Percentiles rank a stretch among this genome's conserved stretches.
phyloP scores from a whole-genome alignment of 1,284 basidiomycete species.

The Leccinum pallidistipes region DNA sequence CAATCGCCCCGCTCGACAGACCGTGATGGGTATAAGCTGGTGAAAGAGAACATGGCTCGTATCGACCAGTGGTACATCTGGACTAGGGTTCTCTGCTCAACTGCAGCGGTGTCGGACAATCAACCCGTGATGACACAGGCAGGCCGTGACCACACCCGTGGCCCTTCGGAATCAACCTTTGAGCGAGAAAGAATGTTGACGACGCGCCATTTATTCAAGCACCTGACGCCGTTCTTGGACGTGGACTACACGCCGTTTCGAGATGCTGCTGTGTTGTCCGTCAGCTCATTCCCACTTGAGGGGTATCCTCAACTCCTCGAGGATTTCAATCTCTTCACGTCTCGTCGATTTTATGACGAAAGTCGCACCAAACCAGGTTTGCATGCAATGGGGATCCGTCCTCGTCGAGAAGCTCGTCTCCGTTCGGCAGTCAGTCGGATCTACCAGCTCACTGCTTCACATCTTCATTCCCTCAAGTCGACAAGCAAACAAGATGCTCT shows the following conservation, averaged over 20 bases:
- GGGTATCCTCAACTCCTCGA: constrained; percentile 84
- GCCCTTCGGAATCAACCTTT: constrained; percentile 68
- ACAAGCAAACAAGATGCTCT: constrained; percentile 73
- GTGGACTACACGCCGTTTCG: constrained; percentile 84
- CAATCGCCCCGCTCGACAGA: constrained; percentile 44
- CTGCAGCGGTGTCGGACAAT: constrained; percentile 68
- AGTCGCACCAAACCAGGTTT: constrained; percentile 60
- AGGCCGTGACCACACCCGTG: constrained; percentile 70
- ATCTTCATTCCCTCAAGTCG: constrained; percentile 72
- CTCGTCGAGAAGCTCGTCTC: constrained; percentile 76
- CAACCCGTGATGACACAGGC: constrained; percentile 53
- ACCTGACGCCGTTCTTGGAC: constrained; percentile 84
- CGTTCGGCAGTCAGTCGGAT: constrained; percentile 91
- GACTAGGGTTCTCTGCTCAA: constrained; percentile 81
- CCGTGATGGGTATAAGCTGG: constrained; percentile 50
- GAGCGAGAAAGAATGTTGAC: constrained; percentile 77
- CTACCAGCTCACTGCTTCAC: constrained; percentile 82
- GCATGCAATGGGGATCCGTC: constrained; percentile 56
- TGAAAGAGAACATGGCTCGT: constrained; percentile 62
- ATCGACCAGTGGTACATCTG: constrained; percentile 90
- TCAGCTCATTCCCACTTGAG: constrained; percentile 80
- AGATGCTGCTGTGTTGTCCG: constrained; percentile 84
- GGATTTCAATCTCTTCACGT: constrained; percentile 77
- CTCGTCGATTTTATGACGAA: constrained; percentile 83
- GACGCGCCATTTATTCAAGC: constrained; percentile 81